Conservation (phyloP, 2,329 filamentous ascomycete species). For the Sporothrix phasma region DNA sequence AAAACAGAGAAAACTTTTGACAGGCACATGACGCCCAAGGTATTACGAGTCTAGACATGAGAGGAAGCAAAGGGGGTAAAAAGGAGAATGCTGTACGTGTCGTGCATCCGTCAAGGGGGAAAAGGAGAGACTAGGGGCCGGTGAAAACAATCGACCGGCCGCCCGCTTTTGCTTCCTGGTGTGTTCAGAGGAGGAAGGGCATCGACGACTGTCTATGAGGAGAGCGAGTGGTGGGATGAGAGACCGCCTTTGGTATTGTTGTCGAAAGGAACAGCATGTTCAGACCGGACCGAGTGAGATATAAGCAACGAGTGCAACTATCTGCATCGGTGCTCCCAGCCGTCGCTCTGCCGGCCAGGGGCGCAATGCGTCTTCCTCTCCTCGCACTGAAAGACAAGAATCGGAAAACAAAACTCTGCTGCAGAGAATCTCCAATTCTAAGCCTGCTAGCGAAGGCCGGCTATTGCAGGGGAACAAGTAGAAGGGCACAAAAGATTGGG, state of each 20-base stretch:
- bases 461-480: neutral
- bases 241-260: neutral
- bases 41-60: neutral
- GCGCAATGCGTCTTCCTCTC: neutral
- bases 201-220: too few species aligned
- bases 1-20: neutral
- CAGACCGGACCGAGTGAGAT: neutral
- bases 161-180: neutral
- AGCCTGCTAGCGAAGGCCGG: neutral
- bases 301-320: neutral
- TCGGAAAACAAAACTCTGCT: neutral
- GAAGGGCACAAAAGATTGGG: neutral
- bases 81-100: neutral
- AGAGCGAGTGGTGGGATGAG: too few species aligned
- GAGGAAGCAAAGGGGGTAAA: neutral
- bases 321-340: neutral
- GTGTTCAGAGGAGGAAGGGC: too few species aligned
- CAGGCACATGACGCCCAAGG: constrained; percentile 6
- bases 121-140: neutral
- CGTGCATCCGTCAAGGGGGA: neutral
- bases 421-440: neutral
- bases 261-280: neutral
- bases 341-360: neutral
- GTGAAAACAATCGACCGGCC: neutral
- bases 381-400: neutral